A percentile compares a stretch with the other conserved stretches of the same genome.
phyloP scores from a whole-genome alignment of 306 rosid genomes.

The Pueraria montana region DNA sequence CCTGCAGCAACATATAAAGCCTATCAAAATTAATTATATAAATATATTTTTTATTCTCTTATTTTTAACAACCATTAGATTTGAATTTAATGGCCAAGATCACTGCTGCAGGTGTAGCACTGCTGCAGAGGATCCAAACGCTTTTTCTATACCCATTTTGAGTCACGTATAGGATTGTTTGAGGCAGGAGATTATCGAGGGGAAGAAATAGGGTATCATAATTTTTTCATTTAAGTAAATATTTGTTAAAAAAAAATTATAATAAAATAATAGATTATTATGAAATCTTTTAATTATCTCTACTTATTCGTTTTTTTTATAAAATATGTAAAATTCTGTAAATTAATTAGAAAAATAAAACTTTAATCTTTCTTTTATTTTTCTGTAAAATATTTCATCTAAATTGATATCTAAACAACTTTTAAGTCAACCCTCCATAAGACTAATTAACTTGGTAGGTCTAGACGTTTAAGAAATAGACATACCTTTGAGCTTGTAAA shows the following conservation, averaged over 20 bases:
- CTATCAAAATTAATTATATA: no score
- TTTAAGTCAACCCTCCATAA: background rate
- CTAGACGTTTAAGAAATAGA: no score
- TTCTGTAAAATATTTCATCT: background rate
- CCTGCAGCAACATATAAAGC: no score
- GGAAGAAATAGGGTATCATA: no score
- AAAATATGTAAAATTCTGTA: background rate
- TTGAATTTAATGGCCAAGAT: no score
- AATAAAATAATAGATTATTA: background rate
- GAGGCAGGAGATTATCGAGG: background rate
- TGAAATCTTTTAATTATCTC: background rate
- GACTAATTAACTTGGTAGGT: background rate
- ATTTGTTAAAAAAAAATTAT: no score
- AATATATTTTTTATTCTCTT: no score
- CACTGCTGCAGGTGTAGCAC: no score
- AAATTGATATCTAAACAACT: background rate
- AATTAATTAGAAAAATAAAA: background rate
- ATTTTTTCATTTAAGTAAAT: background rate
- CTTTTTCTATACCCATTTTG: background rate
- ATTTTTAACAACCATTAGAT: no score
- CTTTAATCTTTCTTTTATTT: background rate
- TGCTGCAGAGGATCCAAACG: no score
- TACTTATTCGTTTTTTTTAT: background rate
- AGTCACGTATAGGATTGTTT: background rate
- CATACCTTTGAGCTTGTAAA: slow-evolving; percentile 88